phyloP scores from a whole-genome alignment of 2,329 filamentous ascomycete genomes.

The Epichloe coenophiala region DNA sequence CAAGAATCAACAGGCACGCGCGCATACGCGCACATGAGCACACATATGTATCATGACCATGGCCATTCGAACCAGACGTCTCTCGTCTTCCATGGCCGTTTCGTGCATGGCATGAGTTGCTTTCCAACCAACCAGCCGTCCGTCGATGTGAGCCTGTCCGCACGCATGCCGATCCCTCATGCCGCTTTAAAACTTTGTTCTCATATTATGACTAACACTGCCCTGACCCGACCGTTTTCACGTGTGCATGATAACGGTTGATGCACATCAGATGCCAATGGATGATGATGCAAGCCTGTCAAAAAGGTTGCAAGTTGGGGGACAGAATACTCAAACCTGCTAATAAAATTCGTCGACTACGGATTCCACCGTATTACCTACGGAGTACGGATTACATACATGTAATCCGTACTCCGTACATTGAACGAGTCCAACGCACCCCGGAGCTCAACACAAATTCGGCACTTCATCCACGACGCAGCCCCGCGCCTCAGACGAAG shows the following conservation, averaged over 20 bases:
- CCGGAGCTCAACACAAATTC: not conserved
- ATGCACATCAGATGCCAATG: not conserved
- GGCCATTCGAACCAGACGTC: too few species aligned
- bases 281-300: not conserved
- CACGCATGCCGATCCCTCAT: not conserved
- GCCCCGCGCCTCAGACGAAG: not conserved
- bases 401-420: too few species aligned
- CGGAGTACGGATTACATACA: too few species aligned
- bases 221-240: not conserved
- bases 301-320: too few species aligned
- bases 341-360: too few species aligned
- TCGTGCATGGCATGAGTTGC: too few species aligned
- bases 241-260: not conserved
- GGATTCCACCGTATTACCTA: too few species aligned
- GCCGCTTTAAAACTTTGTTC: too few species aligned
- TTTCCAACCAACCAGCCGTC: too few species aligned
- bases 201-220: not conserved
- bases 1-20: not conserved
- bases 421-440: not conserved
- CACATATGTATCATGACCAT: not conserved
- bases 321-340: too few species aligned
- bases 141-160: too few species aligned
- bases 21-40: not conserved
- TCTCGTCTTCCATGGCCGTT: too few species aligned
- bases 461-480: not conserved